phyloP scores from a whole-genome alignment of 2,329 filamentous ascomycete species.

The Colletotrichum coccodes region DNA sequence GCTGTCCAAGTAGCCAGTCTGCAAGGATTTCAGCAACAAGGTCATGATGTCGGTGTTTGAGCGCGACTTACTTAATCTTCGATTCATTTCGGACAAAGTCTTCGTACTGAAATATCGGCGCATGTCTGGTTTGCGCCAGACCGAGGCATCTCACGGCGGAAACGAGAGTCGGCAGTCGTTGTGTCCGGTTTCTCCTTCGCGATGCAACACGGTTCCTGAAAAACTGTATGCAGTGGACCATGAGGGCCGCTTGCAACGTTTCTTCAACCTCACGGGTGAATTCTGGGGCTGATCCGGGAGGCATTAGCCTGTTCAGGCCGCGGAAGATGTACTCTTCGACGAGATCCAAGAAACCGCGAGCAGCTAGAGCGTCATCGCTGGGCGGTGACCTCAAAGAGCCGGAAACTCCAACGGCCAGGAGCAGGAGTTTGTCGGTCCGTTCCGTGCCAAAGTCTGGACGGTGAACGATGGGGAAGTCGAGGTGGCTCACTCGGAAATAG shows the following conservation, averaged over 20 bases:
- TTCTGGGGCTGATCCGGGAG: constrained; percentile 1
- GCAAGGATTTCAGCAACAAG: background rate
- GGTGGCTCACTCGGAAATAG: constrained; percentile 40
- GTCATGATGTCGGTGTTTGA: background rate
- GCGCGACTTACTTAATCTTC: constrained; percentile 34
- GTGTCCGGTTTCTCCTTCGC: constrained; percentile 20
- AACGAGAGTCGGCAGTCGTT: constrained; percentile 36
- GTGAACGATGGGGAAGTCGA: constrained; percentile 41
- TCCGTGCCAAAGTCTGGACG: constrained; percentile 36
- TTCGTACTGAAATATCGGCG: constrained; percentile 23
- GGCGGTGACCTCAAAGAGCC: constrained; percentile 35
- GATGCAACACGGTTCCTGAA: constrained; percentile 32
- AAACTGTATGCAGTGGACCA: constrained; percentile 36
- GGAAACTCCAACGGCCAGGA: constrained; percentile 34
- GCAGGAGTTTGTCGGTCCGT: constrained; percentile 25
- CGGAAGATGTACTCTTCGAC: constrained; percentile 36
- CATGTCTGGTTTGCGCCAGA: constrained; percentile 30
- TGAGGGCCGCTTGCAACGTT: constrained; percentile 39
- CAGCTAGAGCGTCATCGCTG: constrained; percentile 32
- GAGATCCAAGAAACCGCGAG: constrained; percentile 26
- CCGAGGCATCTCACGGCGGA: constrained; percentile 31
- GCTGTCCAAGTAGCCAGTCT: constrained; percentile 39
- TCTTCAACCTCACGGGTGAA: constrained; percentile 26
- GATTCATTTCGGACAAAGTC: constrained; percentile 35
- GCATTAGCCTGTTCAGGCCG: constrained; percentile 16